Base-by-base conservation (phyloP, 2,329 filamentous ascomycete species). In the Alternaria longipes region DNA sequence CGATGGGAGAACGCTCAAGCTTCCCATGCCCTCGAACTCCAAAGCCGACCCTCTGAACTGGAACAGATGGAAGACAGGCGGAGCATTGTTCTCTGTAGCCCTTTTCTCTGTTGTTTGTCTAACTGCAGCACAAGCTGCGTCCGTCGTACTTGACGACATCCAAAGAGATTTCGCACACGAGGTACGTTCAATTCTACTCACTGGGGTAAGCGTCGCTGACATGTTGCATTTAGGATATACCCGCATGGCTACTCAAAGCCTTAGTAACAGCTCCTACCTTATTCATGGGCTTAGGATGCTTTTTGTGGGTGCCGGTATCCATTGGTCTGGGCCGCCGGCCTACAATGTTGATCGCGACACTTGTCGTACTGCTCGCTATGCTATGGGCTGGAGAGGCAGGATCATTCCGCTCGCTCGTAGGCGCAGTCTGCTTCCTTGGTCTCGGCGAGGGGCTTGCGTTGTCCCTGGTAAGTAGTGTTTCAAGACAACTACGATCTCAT, bases 281-380 rank as follows among this genome's bases (percentile, higher is more conserved):
- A 4, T 76, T 71, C 54, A 74, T 77, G 67, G 78, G 76, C 6
- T 54, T 80, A 5, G 79, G 79, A 1, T 73, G 73, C 28, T 68
- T 81, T 18, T 41, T 80, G 5, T 81, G 77, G 76, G 74, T 80
- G 6, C 79, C 78, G 3, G 45, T 81, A 4, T 76, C 77, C 4
- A 64, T 80, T 8, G 77, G 76, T 0, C 55, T 81, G 40, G 80
- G 80, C 3, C 71, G 79, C 22, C 70, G 80, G 9, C 79, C 78
- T 0, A 74, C 77, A 0, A 72, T 81, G 12, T 57, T 81, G 5
- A 52, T 77, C 1, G 75, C 71, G 18, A 60, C 76, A 0, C 11
- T 72, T 1, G 42, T 78, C 22, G 67, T 74, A 24, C 56, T 75
- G 7, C 20, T 74, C 4, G 71, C 74, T 1, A 74, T 67, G 0